phyloP scores from a whole-genome alignment of 352 stramenopile species.

The Pythium scleroteichum region DNA sequence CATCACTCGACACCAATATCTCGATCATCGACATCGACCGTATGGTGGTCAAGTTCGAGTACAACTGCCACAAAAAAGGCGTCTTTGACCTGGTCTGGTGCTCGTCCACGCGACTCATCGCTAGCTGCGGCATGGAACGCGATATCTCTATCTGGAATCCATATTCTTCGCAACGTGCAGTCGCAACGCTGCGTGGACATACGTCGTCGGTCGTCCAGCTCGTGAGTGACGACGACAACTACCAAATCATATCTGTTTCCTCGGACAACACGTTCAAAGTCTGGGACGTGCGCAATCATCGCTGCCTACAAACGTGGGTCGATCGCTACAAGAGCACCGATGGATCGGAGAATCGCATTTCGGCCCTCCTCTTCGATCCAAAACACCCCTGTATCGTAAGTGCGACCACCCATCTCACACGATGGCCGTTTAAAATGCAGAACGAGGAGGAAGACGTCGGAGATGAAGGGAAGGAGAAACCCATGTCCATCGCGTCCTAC shows the following conservation, averaged over 20 bases:
- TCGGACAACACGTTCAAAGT: constrained; percentile 86
- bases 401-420: constrained; percentile 66
- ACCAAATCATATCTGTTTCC: constrained; percentile 80
- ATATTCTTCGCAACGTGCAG: constrained; percentile 82
- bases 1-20: constrained; percentile 75
- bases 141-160: constrained; percentile 90
- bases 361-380: constrained; percentile 60
- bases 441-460: constrained; percentile 43
- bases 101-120: constrained; percentile 68
- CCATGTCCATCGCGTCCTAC: constrained; percentile 66
- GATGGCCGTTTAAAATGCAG: constrained; percentile 61
- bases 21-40: constrained; percentile 83
- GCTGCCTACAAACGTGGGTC: constrained; percentile 79
- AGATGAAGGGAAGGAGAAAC: constrained; percentile 43
- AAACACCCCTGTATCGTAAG: constrained; percentile 71
- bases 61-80: constrained; percentile 78
- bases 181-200: constrained; percentile 69
- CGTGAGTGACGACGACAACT: constrained; percentile 81
- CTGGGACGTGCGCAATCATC: constrained; percentile 82
- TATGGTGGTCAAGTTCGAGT: constrained; percentile 81
- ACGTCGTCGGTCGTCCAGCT: constrained; percentile 78
- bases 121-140: constrained; percentile 82
- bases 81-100: constrained; percentile 87
- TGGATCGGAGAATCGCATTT: constrained; percentile 65
- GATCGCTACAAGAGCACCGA: constrained; percentile 56